Conservation (phyloP, 768 basidiomycete species). For the Botryobasidium botryosum region DNA sequence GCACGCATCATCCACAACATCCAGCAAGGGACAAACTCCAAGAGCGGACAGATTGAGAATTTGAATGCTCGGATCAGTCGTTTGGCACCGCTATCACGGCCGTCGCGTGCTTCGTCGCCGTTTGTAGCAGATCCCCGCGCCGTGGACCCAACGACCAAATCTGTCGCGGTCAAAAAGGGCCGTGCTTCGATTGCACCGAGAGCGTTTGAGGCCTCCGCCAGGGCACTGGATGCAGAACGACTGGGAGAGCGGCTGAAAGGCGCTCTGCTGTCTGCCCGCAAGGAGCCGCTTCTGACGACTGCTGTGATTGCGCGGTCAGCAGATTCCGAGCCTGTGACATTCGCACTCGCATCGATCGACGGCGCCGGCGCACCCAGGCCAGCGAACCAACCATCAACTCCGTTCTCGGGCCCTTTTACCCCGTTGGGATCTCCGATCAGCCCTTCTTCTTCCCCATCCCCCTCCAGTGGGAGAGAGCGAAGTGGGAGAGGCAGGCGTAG, state of each 20-base stretch:
- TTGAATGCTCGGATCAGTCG: conserved; percentile 13
- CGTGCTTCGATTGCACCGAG: conserved; percentile 22
- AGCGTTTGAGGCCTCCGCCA: conserved; percentile 39
- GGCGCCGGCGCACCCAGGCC: too few relatives aligned
- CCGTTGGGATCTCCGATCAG: too few relatives aligned
- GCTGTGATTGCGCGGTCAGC: conserved; percentile 18
- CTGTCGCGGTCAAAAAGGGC: neutral
- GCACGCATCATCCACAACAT: conserved; percentile 77
- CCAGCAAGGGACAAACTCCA: conserved; percentile 26
- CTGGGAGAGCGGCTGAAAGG: conserved; percentile 53
- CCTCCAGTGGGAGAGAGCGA: too few relatives aligned
- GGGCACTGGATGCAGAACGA: conserved; percentile 66
- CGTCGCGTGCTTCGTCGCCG: neutral
- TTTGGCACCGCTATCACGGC: neutral
- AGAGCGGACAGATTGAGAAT: conserved; percentile 20
- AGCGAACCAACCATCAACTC: too few relatives aligned
- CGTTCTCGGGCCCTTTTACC: too few relatives aligned
- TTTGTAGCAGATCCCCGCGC: neutral
- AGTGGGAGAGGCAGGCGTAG: too few relatives aligned
- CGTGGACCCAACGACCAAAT: conserved; percentile 3
- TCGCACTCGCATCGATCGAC: too few relatives aligned
- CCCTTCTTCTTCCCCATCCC: too few relatives aligned
- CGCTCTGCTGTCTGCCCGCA: conserved; percentile 41
- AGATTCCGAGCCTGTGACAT: too few relatives aligned
- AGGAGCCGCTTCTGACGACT: conserved; percentile 49